Base-by-base conservation (phyloP, 116 monocot species). In the Papilionanthe hybrid region DNA sequence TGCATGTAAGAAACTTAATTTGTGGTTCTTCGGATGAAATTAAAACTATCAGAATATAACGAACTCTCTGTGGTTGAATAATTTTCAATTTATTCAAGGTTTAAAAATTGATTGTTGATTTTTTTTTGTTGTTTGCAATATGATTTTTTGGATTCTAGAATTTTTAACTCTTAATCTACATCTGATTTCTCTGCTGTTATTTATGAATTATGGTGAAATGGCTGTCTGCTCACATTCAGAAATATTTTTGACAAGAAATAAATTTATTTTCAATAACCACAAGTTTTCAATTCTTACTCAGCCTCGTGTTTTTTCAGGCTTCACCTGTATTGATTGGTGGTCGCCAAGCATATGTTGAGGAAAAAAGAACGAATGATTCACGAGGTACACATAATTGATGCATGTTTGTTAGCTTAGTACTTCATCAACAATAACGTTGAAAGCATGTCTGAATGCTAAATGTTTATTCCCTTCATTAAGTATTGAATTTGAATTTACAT, bases 291-390 rank as follows among this genome's bases (percentile, higher is more conserved):
- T 7, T 27, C 25, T 65, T 65, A 11, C 17, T 9, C 37, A 37
- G 32, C 23, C 25, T 75, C 75, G 1, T 43, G 48, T 30, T 25
- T 76, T 84, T 84, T 80, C 68, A 85, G 85, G 85, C 85, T 75
- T 85, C 85, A 19, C 85, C 85, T 56, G 32, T 85, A 79, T 74
- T 82, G 78, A 85, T 85, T 68, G 82, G 82, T 76, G 82, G 85
- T 68, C 79, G 79, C 22, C 82, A 81, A 82, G 81, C 81, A 42
- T 55, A 53, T 74, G 75, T 82, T 28, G 82, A 85, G 75, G 82
- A 81, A 79, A 85, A 85, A 37, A 48, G 89, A 10, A 75, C 92
- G 71, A 75, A 75, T 44, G 83, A 84, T 71, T 84, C 90, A 80
- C 85, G 93, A 87, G 88, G 93, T 81, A 87, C 81, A 17, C 49